Evolutionary conservation across 2,329 filamentous ascomycete species (phyloP).

Genomic region (Lomentospora prolificans): DNA sequence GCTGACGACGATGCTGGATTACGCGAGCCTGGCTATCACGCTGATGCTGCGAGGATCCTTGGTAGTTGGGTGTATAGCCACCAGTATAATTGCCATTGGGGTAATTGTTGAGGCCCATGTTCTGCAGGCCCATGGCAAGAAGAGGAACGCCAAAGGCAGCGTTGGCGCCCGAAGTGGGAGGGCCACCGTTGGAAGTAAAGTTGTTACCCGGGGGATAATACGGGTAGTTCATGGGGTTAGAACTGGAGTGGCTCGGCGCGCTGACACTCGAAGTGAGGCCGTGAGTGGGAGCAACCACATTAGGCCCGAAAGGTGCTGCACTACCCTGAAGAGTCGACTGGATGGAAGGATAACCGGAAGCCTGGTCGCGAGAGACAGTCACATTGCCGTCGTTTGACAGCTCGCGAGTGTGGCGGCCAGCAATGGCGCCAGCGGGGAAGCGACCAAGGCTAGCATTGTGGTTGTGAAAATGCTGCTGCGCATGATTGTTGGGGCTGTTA

Average conservation of each 20-base stretch:
- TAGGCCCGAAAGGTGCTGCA: slow-evolving; percentile 68
- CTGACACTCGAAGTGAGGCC: slow-evolving; percentile 21
- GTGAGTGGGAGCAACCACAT: slow-evolving; percentile 21
- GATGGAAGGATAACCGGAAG: slow-evolving; percentile 45
- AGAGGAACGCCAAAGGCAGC: slow-evolving; percentile 40
- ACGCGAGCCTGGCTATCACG: slow-evolving; percentile 69
- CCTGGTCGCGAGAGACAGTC: slow-evolving; percentile 31
- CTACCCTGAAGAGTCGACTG: slow-evolving; percentile 70
- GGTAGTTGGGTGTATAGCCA: slow-evolving; percentile 19
- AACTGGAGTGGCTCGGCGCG: slow-evolving; percentile 18
- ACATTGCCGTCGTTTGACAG: slow-evolving; percentile 43
- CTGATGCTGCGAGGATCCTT: slow-evolving; percentile 25
- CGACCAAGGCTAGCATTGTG: slow-evolving; percentile 77
- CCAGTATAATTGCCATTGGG: slow-evolving; percentile 3
- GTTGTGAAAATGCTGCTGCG: slow-evolving; percentile 58
- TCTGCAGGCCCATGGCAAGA: slow-evolving; percentile 59
- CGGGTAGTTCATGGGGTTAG: slow-evolving; percentile 12
- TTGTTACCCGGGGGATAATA: slow-evolving; percentile 2
- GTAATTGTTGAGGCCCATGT: slow-evolving; percentile 35
- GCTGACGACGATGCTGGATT: slow-evolving; percentile 64
- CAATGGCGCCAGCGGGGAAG: slow-evolving; percentile 57
- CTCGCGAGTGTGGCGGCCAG: slow-evolving; percentile 64
- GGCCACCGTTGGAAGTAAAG: slow-evolving; percentile 7
- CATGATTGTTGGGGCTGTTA: slow-evolving; percentile 46
- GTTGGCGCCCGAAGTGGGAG: slow-evolving; percentile 18